Evolutionary conservation across 169 alveolate species (phyloP).

Genomic region (Plasmodium gonderi): DNA sequence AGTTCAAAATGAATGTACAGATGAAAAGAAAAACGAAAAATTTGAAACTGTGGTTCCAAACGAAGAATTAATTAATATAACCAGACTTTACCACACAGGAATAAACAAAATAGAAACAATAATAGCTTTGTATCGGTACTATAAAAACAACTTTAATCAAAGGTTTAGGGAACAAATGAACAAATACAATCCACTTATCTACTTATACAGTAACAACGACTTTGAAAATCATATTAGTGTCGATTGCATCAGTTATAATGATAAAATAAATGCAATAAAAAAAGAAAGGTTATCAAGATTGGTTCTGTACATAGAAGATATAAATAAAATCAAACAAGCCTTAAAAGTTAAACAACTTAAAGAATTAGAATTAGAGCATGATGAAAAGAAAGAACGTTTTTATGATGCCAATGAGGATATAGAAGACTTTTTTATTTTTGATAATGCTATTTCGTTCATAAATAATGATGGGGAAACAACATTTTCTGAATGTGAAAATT

Average conservation of each 20-base stretch:
- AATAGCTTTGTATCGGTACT: constrained; percentile 53
- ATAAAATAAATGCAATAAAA: constrained; percentile 46
- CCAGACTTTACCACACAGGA: constrained; percentile 63
- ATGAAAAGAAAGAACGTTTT: constrained; percentile 51
- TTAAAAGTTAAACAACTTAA: constrained; percentile 48
- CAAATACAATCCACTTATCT: constrained; percentile 31
- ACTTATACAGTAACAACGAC: constrained; percentile 35
- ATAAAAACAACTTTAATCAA: constrained; percentile 33
- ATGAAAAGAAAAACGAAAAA: constrained; percentile 19
- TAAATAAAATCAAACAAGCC: constrained; percentile 55
- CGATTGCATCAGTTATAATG: constrained; percentile 32
- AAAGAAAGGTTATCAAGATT: constrained; percentile 56
- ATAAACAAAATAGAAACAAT: constrained; percentile 68
- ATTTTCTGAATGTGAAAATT: constrained; percentile 61
- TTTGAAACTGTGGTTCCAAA: constrained; percentile 57
- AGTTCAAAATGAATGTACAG: not conserved
- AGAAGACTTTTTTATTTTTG: constrained; percentile 70
- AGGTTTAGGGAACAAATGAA: constrained; percentile 58
- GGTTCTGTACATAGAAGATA: constrained; percentile 71
- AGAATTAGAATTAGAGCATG: constrained; percentile 18
- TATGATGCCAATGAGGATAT: constrained; percentile 74
- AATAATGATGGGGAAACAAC: constrained; percentile 53
- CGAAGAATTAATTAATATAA: constrained; percentile 32
- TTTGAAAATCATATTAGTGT: constrained; percentile 42
- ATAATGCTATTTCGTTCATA: constrained; percentile 21